A percentile compares a stretch with the other conserved stretches of the same genome.
phyloP scores from a whole-genome alignment of 768 basidiomycete species.

The Rossbeevera mucosa region DNA sequence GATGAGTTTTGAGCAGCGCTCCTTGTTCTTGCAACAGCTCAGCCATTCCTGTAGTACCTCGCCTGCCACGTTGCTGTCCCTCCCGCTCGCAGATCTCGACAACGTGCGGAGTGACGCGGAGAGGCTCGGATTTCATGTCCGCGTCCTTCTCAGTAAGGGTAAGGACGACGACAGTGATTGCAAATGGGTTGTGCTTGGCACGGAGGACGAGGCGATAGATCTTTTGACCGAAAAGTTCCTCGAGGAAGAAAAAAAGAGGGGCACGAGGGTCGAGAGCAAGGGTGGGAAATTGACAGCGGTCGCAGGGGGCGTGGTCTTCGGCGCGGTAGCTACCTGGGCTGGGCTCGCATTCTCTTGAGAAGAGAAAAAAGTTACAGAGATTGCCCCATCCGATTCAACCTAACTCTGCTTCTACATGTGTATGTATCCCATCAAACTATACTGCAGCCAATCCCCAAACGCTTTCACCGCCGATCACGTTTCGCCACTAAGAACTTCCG shows the following conservation, averaged over 20 bases:
- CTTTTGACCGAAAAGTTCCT: conserved; percentile 23
- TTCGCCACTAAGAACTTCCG: not conserved
- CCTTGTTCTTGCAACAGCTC: conserved; percentile 46
- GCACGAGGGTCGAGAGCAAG: conserved; percentile 11
- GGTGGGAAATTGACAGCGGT: conserved; percentile 38
- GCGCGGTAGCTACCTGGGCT: conserved; percentile 57
- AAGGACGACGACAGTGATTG: conserved; percentile 18
- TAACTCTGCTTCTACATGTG: not conserved
- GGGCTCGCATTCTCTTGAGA: conserved; percentile 50
- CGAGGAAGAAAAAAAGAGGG: conserved; percentile 29
- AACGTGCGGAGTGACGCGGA: conserved; percentile 38
- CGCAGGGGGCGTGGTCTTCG: conserved; percentile 56
- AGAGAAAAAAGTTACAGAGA: not conserved
- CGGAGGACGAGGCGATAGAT: conserved; percentile 44
- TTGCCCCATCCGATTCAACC: not conserved
- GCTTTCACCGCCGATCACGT: conserved; percentile 3
- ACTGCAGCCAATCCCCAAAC: not conserved
- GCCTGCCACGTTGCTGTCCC: conserved; percentile 46
- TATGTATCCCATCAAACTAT: not conserved
- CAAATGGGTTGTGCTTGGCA: conserved; percentile 51
- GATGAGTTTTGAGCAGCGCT: conserved; percentile 52
- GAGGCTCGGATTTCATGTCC: conserved; percentile 41
- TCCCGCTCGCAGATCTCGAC: conserved; percentile 44
- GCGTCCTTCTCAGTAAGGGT: conserved; percentile 32
- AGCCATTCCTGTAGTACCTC: conserved; percentile 30